phyloP scores from a whole-genome alignment of 768 basidiomycete genomes.

The Russula ochroleuca region DNA sequence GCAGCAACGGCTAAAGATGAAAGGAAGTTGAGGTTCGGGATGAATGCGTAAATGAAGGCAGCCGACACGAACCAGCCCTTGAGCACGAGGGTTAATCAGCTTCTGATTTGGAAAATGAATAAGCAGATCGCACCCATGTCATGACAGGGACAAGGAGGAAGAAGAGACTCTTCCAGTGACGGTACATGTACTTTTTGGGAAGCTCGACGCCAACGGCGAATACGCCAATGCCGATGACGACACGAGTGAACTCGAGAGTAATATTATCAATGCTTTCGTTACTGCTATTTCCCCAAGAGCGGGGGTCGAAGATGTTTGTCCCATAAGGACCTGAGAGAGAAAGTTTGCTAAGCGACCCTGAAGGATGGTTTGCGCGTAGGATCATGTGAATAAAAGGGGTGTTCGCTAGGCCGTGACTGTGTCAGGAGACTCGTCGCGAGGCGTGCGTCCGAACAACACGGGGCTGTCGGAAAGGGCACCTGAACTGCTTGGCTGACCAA shows the following conservation, averaged over 20 bases:
- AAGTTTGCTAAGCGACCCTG: background rate
- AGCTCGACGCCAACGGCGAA: conserved; percentile 98
- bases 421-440: background rate
- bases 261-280: conserved; percentile 60
- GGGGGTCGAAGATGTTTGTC: conserved; percentile 76
- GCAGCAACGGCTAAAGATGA: conserved; percentile 88
- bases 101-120: background rate
- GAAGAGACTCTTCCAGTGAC: conserved; percentile 88
- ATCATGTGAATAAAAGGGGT: background rate
- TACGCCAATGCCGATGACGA: conserved; percentile 93
- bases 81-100: conserved; percentile 7
- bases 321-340: conserved; percentile 70
- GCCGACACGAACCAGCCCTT: conserved; percentile 95
- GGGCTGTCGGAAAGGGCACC: background rate
- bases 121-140: conserved; percentile 63
- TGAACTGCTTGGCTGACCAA: background rate
- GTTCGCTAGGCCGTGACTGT: background rate
- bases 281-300: conserved; percentile 57
- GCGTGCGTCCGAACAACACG: background rate
- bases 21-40: conserved; percentile 86
- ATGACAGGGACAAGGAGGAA: conserved; percentile 81
- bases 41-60: conserved; percentile 83
- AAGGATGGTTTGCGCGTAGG: background rate
- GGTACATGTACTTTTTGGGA: conserved; percentile 89
- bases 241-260: conserved; percentile 85